Evolutionary conservation across 2,329 filamentous ascomycete genomes (phyloP), one percentile per base, ranked within the genome.

Genomic region (Microcyclospora tardicrescens): DNA sequence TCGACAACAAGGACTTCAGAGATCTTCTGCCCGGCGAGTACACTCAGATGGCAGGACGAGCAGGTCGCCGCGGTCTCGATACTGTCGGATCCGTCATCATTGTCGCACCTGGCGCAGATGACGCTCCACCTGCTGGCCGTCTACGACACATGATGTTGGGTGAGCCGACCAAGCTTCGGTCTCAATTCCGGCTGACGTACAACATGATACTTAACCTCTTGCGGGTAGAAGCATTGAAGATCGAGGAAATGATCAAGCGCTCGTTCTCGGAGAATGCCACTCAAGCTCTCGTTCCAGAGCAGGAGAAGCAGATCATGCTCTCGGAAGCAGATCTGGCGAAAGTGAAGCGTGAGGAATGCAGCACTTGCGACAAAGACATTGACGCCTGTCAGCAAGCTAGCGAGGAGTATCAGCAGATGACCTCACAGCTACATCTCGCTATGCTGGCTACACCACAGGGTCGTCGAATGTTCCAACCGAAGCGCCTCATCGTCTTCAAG

Each of bases 221-320:
- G 35, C 81, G 91, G 28, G 91, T 98, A 2, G 91, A 98, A 61
- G 91, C 91, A 2, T 65, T 98, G 48, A 96, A 95, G 66, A 96
- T 98, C 51, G 91, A 98, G 60, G 91, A 98, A 63, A 98, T 98
- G 91, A 98, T 98, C 68, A 98, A 98, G 71, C 81, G 91, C 48
- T 95, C 87, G 60, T 98, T 98, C 68, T 95, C 89, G 37, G 91
- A 98, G 61, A 91, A 98, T 61, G 89, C 89, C 16, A 96, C 89
- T 0, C 91, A 98, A 57, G 87, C 93, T 45, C 65, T 96, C 10
- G 68, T 96, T 1, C 91, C 91, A 0, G 87, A 96, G 60, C 89
- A 96, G 52, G 87, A 98, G 62, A 93, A 93, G 61, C 82, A 86
- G 41, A 85, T 98, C 44, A 86, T 89, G 58, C 51, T 94, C 2